Evolutionary conservation across 2,329 filamentous ascomycete genomes (phyloP), one percentile per base, ranked within the genome.

Genomic region (Ceratocystis cubensis): DNA sequence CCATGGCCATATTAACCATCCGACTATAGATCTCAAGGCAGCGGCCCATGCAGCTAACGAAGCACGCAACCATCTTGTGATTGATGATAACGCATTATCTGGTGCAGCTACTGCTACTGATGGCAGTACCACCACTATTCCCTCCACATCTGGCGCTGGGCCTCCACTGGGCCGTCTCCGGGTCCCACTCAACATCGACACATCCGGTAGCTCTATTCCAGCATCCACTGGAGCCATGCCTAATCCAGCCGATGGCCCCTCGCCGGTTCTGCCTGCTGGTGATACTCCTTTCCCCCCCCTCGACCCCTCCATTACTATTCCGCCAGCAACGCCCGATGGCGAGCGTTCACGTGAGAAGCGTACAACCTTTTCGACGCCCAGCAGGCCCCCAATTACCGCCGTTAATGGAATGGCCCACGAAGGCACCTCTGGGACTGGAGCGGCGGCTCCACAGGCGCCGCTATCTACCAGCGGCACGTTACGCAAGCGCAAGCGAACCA

Each of bases 401-500:
- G 30, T 30, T 1, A n/a, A 4, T n/a, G 57, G 25, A 28, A 48
- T 33, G 3, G 28, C 53, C 41, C 50, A 46, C 15, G 62, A 64
- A 1, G 41, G 25, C 20, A 22, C 66, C 3, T 28, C 61, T 4
- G 61, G 50, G 20, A 64, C 50, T 44, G 37, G 13, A 15, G 37
- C 37, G 37, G 33, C 65, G 4, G 56, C 56, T 59, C 17, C 56
- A n/a, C 56, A 59, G 17, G 62, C 50, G 1, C 61, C 61, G 20
- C 10, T 64, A 10, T 68, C 67, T 8, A 79, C 80, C 3, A 84
- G 83, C 25, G 61, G 46, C 6, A 68, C 67, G 20, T 78, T 83
- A 66, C 85, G 80, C 72, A 81, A 83, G 61, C 82, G 88, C 57
- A 82, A 87, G 61, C 82, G 89, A 41, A 85, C 84, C 0, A 88